phyloP scores from a whole-genome alignment of 495 filamentous ascomycete species.

The Aspergillus biplanus region DNA sequence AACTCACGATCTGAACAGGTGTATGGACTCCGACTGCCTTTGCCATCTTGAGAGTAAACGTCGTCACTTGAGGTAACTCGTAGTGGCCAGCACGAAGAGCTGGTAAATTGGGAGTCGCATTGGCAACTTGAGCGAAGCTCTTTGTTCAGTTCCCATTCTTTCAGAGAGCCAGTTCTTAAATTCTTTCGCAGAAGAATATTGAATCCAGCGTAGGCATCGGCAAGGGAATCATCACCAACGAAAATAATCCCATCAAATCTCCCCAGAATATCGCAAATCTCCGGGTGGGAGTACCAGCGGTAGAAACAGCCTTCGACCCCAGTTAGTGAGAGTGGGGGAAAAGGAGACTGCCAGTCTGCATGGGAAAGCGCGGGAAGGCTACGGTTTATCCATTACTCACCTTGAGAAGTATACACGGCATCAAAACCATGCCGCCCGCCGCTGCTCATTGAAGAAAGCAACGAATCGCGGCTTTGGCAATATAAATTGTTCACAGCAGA shows the following conservation, averaged over 20 bases:
- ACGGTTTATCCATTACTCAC: conserved; percentile 24
- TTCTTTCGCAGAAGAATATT: conserved; percentile 53
- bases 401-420: conserved; percentile 44
- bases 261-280: conserved; percentile 55
- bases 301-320: conserved; percentile 43
- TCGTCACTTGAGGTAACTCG: conserved; percentile 39
- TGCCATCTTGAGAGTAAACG: conserved; percentile 24
- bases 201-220: conserved; percentile 50
- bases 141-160: conserved; percentile 43
- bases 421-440: conserved; percentile 54
- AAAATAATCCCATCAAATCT: conserved; percentile 51
- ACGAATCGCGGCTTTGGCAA: conserved; percentile 40
- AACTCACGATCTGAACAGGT: conserved; percentile 30
- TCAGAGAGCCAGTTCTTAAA: conserved; percentile 44
- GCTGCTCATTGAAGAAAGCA: conserved; percentile 50
- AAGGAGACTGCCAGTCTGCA: not conserved
- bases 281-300: conserved; percentile 47
- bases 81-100: conserved; percentile 34
- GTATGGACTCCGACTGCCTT: conserved; percentile 24
- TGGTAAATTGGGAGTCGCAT: conserved; percentile 50
- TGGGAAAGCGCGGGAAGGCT: not conserved
- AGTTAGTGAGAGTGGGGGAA: conserved; percentile 14
- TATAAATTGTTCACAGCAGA: conserved; percentile 27
- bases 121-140: conserved; percentile 36
- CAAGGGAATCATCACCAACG: conserved; percentile 49